Percentiles rank a stretch among this genome's conserved stretches.
phyloP scores from a whole-genome alignment of 2,329 filamentous ascomycete species.

The Beauveria bassiana region DNA sequence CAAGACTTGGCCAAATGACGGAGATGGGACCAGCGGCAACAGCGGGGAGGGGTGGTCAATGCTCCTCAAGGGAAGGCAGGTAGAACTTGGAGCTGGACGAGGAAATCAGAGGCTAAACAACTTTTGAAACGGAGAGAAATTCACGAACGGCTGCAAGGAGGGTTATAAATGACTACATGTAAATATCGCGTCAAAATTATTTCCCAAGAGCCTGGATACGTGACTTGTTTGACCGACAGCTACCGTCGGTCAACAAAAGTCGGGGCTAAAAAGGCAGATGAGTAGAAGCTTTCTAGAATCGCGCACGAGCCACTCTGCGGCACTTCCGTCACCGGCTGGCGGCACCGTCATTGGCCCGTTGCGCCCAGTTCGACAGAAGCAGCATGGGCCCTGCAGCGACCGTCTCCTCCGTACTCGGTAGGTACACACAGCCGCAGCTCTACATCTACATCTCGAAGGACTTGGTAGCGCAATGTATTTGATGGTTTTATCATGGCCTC shows the following conservation, averaged over 20 bases:
- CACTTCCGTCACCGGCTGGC: slow-evolving; percentile 10
- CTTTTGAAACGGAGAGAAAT: not conserved
- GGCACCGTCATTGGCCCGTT: slow-evolving; percentile 4
- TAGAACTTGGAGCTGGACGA: not conserved
- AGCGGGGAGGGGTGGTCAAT: slow-evolving; percentile 11
- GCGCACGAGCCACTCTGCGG: slow-evolving; percentile 17
- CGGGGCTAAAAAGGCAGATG: slow-evolving; percentile 8
- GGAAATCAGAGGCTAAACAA: not conserved
- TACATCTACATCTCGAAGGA: too few species aligned
- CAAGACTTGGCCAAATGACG: slow-evolving; percentile 5
- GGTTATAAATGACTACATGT: not conserved
- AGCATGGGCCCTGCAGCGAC: not conserved
- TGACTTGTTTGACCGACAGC: not conserved
- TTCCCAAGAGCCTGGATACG: not conserved
- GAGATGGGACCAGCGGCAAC: slow-evolving; percentile 10
- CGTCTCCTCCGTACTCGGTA: not conserved
- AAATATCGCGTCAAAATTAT: not conserved
- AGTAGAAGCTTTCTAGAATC: slow-evolving; percentile 22
- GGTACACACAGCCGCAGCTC: not conserved
- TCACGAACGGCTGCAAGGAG: too few species aligned
- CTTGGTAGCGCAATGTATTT: too few species aligned
- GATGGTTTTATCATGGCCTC: too few species aligned
- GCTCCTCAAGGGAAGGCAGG: not conserved
- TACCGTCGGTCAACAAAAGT: not conserved
- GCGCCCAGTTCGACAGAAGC: slow-evolving; percentile 3